Base-by-base conservation (phyloP, 1,139 yeast genomes). In the Schwanniomyces etchellsii region DNA sequence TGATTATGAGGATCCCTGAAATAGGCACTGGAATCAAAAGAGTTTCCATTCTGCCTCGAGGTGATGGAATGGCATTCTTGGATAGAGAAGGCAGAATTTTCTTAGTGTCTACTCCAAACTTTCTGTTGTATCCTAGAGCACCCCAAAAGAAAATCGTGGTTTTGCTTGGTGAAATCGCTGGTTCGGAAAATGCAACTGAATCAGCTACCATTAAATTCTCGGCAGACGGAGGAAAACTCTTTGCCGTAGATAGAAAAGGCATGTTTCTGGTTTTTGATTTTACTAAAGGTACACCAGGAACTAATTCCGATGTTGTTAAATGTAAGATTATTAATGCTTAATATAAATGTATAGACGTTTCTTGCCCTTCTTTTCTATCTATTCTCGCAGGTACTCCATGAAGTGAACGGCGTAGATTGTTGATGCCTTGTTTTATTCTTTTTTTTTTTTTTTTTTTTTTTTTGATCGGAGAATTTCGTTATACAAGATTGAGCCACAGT, bases 171-270 rank as follows among this genome's bases (percentile, higher is more conserved):
- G 91, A 82, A 36, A 93, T 81, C 2, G 71, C 89, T 2, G 76
- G 76, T 45, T 89, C 95, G 2, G 76, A 70, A 47, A 60, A 81
- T 37, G 71, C 61, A 31, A 64, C 71, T 27, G 93, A 81, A 47
- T 74, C 93, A 2, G 96, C 96, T 0, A 68, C 91, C 1, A 55
- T 88, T 36, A 60, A 70, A 32, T 89, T 86, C 48, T 79, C 89
- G 18, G 68, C 76, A 3, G 86, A 83, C 47, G 96, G 97, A 0
- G 89, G 89, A 28, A 78, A 77, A 38, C 62, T 89, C 14, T 80
- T 77, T 42, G 69, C 77, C 4, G 70, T 86, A 9, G 97, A 89
- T 53, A 63, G 96, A 25, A 84, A 82, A 45, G 96, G 96, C 0
- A 56, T 76, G 1, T 61, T 88, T 30, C 77, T 78, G 42, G 74